These are phyloP conservation scores for Telfairia occidentalis DNA, from an alignment of 331 rosid genomes.

Conservation along the genomic window DNA sequence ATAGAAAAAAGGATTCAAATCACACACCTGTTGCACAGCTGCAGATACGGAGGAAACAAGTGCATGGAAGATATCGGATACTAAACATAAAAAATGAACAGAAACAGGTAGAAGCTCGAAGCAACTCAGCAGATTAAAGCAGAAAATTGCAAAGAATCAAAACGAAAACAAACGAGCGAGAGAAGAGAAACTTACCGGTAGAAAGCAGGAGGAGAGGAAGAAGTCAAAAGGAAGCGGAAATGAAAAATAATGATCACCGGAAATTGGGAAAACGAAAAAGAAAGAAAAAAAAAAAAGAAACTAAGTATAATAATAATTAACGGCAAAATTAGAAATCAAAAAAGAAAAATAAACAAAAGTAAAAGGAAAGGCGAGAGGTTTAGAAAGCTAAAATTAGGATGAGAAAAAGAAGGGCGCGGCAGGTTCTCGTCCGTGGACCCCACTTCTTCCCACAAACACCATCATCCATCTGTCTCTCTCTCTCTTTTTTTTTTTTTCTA, in stretches of 20 bases:
- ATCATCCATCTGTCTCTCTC: constrained; percentile 39
- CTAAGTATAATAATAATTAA: constrained; percentile 7
- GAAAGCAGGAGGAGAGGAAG: constrained; percentile 21
- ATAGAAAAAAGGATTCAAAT: neutral
- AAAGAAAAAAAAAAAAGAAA: neutral
- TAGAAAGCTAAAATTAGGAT: constrained; percentile 36
- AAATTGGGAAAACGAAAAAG: constrained; percentile 2
- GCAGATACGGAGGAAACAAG: neutral
- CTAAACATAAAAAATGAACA: neutral
- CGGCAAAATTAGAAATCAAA: constrained; percentile 7
- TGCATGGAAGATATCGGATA: neutral
- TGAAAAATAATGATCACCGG: constrained; percentile 18
- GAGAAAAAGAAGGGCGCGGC: constrained; percentile 36
- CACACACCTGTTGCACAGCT: neutral
- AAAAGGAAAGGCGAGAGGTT: constrained; percentile 26
- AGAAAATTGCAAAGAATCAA: neutral
- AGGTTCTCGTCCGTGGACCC: constrained; percentile 40
- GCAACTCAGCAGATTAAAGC: neutral
- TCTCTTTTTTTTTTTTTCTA: neutral
- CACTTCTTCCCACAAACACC: constrained; percentile 39
- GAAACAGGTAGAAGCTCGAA: neutral
- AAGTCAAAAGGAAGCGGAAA: constrained; percentile 10
- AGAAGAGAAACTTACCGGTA: constrained; percentile 37
- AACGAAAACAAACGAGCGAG: neutral
- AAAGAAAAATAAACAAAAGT: constrained; percentile 6